Percentiles rank a stretch among this genome's conserved stretches.
Conservation (phyloP, 2,329 filamentous ascomycete species). For the Bipolaris bicolor region DNA sequence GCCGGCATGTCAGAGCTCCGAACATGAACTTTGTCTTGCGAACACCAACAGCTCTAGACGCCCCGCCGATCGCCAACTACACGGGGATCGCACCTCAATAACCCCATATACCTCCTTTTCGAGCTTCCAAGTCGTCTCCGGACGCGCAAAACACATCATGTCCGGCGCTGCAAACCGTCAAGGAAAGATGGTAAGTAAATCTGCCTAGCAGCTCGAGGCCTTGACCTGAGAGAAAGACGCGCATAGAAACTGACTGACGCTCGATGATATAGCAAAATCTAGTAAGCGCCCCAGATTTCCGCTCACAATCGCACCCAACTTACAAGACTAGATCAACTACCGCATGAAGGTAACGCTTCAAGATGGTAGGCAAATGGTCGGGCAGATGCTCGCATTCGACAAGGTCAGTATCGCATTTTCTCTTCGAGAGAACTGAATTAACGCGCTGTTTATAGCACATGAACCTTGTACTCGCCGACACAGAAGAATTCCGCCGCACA, state of each 20-base stretch:
- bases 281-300: slow-evolving; percentile 55
- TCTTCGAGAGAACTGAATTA: slow-evolving; percentile 12
- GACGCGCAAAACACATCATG: slow-evolving; percentile 52
- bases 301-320: slow-evolving; percentile 23
- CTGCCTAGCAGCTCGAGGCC: slow-evolving; percentile 45
- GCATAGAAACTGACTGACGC: slow-evolving; percentile 53
- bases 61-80: slow-evolving; percentile 29
- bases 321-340: slow-evolving; percentile 83
- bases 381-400: slow-evolving; percentile 98
- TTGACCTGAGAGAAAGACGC: slow-evolving; percentile 51
- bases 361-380: slow-evolving; percentile 94
- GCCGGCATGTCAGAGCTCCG: slow-evolving; percentile 21
- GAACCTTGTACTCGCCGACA: slow-evolving; percentile 98
- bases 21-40: slow-evolving; percentile 26
- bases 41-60: slow-evolving; percentile 31
- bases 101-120: slow-evolving; percentile 8
- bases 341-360: slow-evolving; percentile 96
- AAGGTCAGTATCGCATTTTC: slow-evolving; percentile 65
- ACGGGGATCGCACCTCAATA: slow-evolving; percentile 20
- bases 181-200: slow-evolving; percentile 93
- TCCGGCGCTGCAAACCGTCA: slow-evolving; percentile 74
- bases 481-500: slow-evolving; percentile 64
- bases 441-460: slow-evolving; percentile 72
- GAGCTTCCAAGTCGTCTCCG: slow-evolving; percentile 49
- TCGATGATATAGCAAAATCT: slow-evolving; percentile 64